Conservation (phyloP, 2,329 filamentous ascomycete genomes). For the Colletotrichum orchidophilum region DNA sequence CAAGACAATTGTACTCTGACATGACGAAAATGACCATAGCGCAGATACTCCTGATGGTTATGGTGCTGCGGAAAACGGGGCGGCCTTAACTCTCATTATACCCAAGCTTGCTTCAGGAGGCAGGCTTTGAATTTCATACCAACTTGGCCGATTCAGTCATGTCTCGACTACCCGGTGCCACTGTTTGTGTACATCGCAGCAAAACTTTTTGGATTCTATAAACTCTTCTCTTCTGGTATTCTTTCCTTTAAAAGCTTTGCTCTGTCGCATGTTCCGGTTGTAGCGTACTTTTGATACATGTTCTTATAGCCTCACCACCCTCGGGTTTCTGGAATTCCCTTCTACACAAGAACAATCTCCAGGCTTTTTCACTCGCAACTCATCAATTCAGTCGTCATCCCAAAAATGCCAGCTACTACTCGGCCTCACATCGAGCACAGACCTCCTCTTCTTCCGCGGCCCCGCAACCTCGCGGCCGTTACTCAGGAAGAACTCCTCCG, state of each 20-base stretch:
- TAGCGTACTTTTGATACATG: not conserved
- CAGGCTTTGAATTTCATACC: not conserved
- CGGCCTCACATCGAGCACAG: conserved; percentile 18
- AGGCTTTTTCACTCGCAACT: not conserved
- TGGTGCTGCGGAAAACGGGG: not conserved
- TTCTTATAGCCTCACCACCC: too few relatives aligned
- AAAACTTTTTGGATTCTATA: not conserved
- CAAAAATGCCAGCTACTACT: conserved; percentile 30
- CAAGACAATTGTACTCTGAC: not conserved
- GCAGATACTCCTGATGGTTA: not conserved
- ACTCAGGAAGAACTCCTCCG: conserved; percentile 30
- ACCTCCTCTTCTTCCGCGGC: conserved; percentile 17
- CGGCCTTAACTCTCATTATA: conserved; percentile 23
- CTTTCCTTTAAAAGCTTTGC: not conserved
- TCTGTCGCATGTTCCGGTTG: not conserved
- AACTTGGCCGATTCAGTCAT: not conserved
- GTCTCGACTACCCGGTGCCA: not conserved
- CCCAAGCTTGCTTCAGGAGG: conserved; percentile 22
- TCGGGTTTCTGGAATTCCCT: not conserved
- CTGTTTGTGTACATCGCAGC: not conserved
- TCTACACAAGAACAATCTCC: not conserved
- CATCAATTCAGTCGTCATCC: conserved; percentile 22
- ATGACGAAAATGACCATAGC: not conserved
- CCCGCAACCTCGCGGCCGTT: conserved; percentile 28
- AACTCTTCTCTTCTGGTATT: not conserved